Evolutionary conservation across 345 rosid genomes (phyloP).

Genomic region (Alliaria petiolata): DNA sequence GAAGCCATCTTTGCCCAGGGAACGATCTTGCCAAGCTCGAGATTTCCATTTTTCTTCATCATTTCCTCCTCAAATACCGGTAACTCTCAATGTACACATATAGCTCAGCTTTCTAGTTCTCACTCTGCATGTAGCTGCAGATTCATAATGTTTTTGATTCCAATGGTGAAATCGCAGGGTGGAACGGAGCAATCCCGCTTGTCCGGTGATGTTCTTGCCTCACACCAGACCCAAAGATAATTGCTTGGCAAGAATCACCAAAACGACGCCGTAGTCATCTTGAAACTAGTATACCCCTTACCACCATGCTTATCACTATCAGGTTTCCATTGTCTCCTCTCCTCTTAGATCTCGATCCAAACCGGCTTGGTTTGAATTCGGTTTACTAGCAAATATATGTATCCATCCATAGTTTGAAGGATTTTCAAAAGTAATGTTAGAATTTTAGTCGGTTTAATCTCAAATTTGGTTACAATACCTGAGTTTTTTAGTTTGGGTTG

Average conservation of each 20-base stretch:
- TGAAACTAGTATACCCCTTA: slow-evolving; percentile 3
- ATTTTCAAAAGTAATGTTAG: neutral
- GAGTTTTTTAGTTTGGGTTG: neutral
- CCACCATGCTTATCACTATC: neutral
- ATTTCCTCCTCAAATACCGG: slow-evolving; percentile 71
- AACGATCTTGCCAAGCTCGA: slow-evolving; percentile 88
- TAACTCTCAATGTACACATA: neutral
- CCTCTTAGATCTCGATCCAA: slow-evolving; percentile 1
- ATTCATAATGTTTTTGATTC: neutral
- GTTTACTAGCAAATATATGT: slow-evolving; percentile 10
- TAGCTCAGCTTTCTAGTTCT: neutral
- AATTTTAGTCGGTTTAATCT: neutral
- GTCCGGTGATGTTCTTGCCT: slow-evolving; percentile 33
- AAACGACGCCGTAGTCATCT: slow-evolving; percentile 11
- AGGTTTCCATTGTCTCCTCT: neutral
- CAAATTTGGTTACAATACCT: neutral
- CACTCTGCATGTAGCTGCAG: neutral
- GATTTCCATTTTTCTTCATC: slow-evolving; percentile 70
- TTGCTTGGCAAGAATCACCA: slow-evolving; percentile 36
- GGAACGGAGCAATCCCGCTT: slow-evolving; percentile 26
- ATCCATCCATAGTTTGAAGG: neutral
- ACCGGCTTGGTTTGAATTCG: neutral
- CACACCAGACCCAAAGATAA: slow-evolving; percentile 35
- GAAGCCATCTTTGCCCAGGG: slow-evolving; percentile 83
- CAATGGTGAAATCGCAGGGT: slow-evolving; percentile 10